Conservation (phyloP, 2,329 filamentous ascomycete species). For the Penicillium polonicum region DNA sequence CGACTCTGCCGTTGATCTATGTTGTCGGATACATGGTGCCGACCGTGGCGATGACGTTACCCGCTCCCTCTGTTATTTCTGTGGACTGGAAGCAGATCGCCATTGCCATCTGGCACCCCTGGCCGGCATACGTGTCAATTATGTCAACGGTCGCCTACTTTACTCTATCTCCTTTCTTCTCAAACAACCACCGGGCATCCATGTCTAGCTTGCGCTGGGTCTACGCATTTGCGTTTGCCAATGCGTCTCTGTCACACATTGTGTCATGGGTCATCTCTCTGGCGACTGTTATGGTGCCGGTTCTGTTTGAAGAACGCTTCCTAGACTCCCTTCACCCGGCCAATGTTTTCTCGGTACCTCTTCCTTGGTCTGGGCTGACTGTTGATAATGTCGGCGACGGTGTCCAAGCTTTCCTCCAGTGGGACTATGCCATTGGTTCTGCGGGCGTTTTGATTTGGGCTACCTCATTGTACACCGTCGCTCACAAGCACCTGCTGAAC, state of each 20-base stretch:
- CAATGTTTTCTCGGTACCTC: slow-evolving; percentile 39
- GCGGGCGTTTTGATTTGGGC: slow-evolving; percentile 49
- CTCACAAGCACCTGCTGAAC: slow-evolving; percentile 30
- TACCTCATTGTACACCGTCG: slow-evolving; percentile 35
- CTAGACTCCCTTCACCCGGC: slow-evolving; percentile 38
- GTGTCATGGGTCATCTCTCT: slow-evolving; percentile 43
- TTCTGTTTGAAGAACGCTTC: slow-evolving; percentile 35
- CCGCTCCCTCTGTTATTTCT: slow-evolving; percentile 40
- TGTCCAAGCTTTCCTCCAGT: slow-evolving; percentile 49
- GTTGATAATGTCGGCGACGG: slow-evolving; percentile 42
- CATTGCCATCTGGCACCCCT: slow-evolving; percentile 53
- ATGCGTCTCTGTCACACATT: slow-evolving; percentile 44
- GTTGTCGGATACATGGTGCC: slow-evolving; percentile 48
- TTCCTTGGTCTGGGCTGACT: slow-evolving; percentile 33
- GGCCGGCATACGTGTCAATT: slow-evolving; percentile 49
- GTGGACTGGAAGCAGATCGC: slow-evolving; percentile 48
- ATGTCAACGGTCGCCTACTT: slow-evolving; percentile 36
- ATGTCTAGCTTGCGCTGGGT: slow-evolving; percentile 38
- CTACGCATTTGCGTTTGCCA: slow-evolving; percentile 44
- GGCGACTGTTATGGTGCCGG: slow-evolving; percentile 38
- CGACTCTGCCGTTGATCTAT: slow-evolving; percentile 43
- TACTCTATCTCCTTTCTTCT: slow-evolving; percentile 25
- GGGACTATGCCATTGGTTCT: slow-evolving; percentile 50
- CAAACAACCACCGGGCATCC: slow-evolving; percentile 27
- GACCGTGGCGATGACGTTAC: slow-evolving; percentile 45